Base-by-base conservation (phyloP, 768 basidiomycete genomes). In the Serendipita vermifera region DNA sequence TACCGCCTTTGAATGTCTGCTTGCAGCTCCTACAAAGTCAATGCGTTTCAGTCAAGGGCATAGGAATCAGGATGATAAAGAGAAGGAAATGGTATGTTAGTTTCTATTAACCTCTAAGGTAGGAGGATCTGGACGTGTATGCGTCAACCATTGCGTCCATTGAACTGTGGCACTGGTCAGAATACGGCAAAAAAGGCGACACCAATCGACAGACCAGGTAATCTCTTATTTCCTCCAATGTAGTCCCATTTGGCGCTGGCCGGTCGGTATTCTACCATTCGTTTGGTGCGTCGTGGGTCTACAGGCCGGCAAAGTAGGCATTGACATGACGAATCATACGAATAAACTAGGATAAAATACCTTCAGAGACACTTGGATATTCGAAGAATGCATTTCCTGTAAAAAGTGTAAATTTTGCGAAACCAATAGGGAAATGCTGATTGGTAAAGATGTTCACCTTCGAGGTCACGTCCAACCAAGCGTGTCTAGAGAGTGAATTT, bases 301-400 rank as follows among this genome's bases (percentile, higher is more conserved):
- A 24, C 27, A 26, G 6, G 17, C 17, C 15, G 15, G 7, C 7
- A 26, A 41, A 26, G 17, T 5, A 41, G 39, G 26, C 17, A 6
- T 7, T 7, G 5, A 7, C 39, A n/a, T n/a, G n/a, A 41, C 7
- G 17, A n/a, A n/a, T 41, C 7, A 41, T 41, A 20, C 15, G 7
- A 26, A 26, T 9, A 36, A 9, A n/a, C 35, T n/a, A 36, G 9
- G 35, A 9, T 36, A 36, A 9, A 36, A 36, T 24, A 26, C 46
- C 46, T 11, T 51, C 46, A n/a, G 46, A 51, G 15, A 31, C 32
- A 31, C 46, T 51, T 15, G 46, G 46, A 51, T 51, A 51, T 31
- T 51, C 46, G 17, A 5, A 51, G 29, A 51, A 51, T 4, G 26
- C 32, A 31, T 51, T 51, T 51, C 46, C 46, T 51, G 29, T 11